Conservation (phyloP, 2,329 filamentous ascomycete species). For the Colletotrichum lupini region DNA sequence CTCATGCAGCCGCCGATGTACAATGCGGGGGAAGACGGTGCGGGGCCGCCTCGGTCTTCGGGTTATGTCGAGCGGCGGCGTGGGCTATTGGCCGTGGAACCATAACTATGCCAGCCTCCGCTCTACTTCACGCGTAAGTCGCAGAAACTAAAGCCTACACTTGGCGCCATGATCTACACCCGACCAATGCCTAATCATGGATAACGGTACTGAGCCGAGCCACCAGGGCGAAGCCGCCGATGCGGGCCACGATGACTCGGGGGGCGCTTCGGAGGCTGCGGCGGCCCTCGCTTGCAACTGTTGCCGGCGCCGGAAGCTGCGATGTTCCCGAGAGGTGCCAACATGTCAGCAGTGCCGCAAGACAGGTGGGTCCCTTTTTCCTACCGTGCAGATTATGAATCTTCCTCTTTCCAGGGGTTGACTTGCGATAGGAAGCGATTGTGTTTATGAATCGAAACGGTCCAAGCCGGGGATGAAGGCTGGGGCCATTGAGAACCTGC, state of each 20-base stretch:
- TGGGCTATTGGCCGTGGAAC: neutral
- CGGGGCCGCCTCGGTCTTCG: neutral
- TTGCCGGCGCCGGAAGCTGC: constrained; percentile 47
- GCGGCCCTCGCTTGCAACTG: constrained; percentile 40
- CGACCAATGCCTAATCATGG: neutral
- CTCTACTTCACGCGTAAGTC: neutral
- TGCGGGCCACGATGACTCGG: constrained; percentile 37
- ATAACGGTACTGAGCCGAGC: neutral
- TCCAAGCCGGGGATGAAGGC: constrained; percentile 40
- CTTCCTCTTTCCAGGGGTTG: neutral
- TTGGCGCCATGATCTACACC: neutral
- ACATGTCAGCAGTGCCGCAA: constrained; percentile 44
- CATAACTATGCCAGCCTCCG: constrained; percentile 1
- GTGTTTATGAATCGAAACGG: constrained; percentile 40
- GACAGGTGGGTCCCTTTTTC: constrained; percentile 39
- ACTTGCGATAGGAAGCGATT: constrained; percentile 28
- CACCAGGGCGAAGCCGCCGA: constrained; percentile 39
- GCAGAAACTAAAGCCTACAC: neutral
- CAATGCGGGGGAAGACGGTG: neutral
- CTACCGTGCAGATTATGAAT: constrained; percentile 15
- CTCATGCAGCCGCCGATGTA: neutral
- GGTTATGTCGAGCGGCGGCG: neutral
- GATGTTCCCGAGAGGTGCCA: constrained; percentile 47
- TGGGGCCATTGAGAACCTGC: constrained; percentile 38
- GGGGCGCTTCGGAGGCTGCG: constrained; percentile 60